Evolutionary conservation across 2,329 filamentous ascomycete species (phyloP).

Genomic region (Pochonia chlamydosporia): DNA sequence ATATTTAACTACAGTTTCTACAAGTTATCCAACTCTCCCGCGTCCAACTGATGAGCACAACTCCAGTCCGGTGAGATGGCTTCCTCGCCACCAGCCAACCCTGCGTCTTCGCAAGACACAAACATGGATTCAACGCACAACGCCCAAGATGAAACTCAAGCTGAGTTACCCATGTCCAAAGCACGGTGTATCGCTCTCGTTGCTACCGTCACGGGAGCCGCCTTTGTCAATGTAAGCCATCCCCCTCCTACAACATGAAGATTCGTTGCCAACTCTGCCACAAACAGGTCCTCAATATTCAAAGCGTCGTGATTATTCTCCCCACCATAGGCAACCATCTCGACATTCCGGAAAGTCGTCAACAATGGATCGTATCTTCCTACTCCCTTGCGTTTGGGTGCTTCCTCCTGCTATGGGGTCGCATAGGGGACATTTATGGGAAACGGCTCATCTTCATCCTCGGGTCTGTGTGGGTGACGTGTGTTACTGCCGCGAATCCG

Average conservation of each 20-base stretch:
- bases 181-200: slow-evolving; percentile 49
- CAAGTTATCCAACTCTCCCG: too few species aligned
- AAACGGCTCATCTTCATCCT: slow-evolving; percentile 60
- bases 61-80: too few species aligned
- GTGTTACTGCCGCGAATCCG: slow-evolving; percentile 53
- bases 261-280: neutral
- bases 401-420: slow-evolving; percentile 62
- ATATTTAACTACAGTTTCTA: too few species aligned
- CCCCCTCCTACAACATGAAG: neutral
- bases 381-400: slow-evolving; percentile 63
- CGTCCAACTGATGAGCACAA: too few species aligned
- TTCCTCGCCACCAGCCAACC: too few species aligned
- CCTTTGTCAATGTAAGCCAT: slow-evolving; percentile 45
- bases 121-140: too few species aligned
- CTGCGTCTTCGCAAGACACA: too few species aligned
- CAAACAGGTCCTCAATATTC: slow-evolving; percentile 47
- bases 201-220: slow-evolving; percentile 47
- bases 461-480: slow-evolving; percentile 58
- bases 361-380: slow-evolving; percentile 62
- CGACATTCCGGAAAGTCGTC: slow-evolving; percentile 48
- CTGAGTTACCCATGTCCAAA: slow-evolving; percentile 37
- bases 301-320: slow-evolving; percentile 56
- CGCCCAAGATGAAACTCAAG: slow-evolving; percentile 16
- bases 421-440: slow-evolving; percentile 61
- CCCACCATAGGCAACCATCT: slow-evolving; percentile 55